Conservation (phyloP, 2,329 filamentous ascomycete genomes). For the Aspergillus aculeatus region DNA sequence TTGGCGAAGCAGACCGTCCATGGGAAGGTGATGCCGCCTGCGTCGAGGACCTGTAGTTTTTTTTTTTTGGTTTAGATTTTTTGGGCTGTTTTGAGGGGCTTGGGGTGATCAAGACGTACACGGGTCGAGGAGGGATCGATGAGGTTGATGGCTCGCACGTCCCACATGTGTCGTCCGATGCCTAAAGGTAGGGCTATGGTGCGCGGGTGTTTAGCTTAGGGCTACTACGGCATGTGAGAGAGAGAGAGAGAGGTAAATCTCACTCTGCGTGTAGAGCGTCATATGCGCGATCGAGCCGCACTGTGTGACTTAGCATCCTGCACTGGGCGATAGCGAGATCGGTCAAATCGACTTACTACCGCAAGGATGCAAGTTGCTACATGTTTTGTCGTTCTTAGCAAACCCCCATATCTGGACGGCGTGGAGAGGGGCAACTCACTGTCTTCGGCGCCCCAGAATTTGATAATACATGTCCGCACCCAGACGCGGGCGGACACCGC, state of each 20-base stretch:
- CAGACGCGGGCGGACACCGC: background rate
- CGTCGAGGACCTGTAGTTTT: background rate
- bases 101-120: background rate
- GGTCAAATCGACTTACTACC: background rate
- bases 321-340: no score
- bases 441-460: background rate
- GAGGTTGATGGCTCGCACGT: background rate
- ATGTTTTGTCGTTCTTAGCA: background rate
- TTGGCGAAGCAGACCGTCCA: slow-evolving; percentile 6
- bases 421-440: background rate
- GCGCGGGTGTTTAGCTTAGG: background rate
- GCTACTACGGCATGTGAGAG: no score
- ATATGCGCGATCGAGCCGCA: background rate
- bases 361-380: background rate
- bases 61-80: no score
- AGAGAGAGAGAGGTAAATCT: background rate
- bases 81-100: background rate
- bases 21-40: background rate
- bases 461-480: background rate
- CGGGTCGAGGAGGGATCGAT: background rate
- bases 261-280: slow-evolving; percentile 1
- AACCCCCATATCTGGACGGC: no score
- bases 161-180: slow-evolving; percentile 7
- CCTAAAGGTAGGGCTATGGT: background rate
- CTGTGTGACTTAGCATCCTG: background rate